A percentile compares a stretch with the other conserved stretches of the same genome.
Evolutionary conservation across 177 flowering plant species (phyloP).

Genomic region (Vitis hybrid): DNA sequence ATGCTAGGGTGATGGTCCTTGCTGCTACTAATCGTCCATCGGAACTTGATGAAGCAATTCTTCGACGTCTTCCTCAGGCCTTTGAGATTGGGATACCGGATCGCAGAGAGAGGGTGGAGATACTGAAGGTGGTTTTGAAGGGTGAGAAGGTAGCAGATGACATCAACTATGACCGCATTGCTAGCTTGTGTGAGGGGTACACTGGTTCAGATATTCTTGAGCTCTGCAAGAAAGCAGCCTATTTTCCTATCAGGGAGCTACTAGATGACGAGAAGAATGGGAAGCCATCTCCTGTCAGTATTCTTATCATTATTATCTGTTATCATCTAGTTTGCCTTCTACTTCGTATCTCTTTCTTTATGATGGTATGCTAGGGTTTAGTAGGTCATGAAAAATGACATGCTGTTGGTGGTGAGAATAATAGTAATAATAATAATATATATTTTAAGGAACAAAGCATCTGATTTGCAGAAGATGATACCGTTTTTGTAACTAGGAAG

Average conservation of each 20-base stretch:
- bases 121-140: conserved; percentile 78
- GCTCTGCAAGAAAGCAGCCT: conserved; percentile 95
- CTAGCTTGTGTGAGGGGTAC: conserved; percentile 77
- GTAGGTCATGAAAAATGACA: no score
- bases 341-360: not conserved
- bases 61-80: conserved; percentile 91
- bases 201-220: conserved; percentile 98
- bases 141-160: conserved; percentile 73
- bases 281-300: conserved; percentile 44
- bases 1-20: conserved; percentile 95
- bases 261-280: conserved; percentile 76
- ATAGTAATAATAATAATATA: no score
- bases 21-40: conserved; percentile 99
- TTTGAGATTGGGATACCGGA: conserved; percentile 94
- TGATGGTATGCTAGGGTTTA: no score
- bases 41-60: conserved; percentile 98
- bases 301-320: not conserved
- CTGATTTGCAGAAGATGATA: no score
- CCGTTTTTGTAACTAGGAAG: no score
- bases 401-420: no score
- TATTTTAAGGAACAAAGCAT: no score
- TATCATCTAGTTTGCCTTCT: not conserved
- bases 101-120: conserved; percentile 68
- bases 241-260: conserved; percentile 83
- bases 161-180: conserved; percentile 65